Evolutionary conservation across 1,284 basidiomycete genomes (phyloP), one percentile per base, ranked within the genome.

Genomic region (Leucoagaricus sp.): DNA sequence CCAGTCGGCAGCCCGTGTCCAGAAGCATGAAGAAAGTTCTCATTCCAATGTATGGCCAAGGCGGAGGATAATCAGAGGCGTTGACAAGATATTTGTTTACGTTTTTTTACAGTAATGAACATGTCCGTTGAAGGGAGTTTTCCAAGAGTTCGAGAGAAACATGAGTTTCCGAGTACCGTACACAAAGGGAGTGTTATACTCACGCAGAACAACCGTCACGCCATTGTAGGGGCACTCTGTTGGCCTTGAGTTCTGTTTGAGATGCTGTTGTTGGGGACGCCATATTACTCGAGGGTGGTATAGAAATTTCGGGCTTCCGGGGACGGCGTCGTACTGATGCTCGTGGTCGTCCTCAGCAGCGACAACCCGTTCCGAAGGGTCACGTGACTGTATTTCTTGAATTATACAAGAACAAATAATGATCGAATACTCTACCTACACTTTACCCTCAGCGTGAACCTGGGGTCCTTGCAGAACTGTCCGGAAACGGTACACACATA

Each of bases 201-300:
- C 90, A 96, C 94, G 93, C 85, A 64, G 94, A 96, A 74, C 94
- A 97, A 64, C 89, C 84, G 74, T 97, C 94, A 67, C 94, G 81
- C 87, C 91, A 97, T 10, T 82, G 89, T 8, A 96, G 63, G 7
- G 94, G 94, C 23, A 96, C 80, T 60, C 79, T 80, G 59, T 89
- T 80, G 6, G 83, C 81, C 72, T 92, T 91, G 70, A 93, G 81
- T 72, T 96, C 91, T 60, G 84, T 78, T 69, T 94, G 89, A 33
- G 93, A 93, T 50, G 94, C 94, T 53, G 88, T 90, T 40, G 85
- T 85, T 58, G 87, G 78, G 51, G 85, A 81, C 55, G 86, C 75
- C 89, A 91, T 91, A 46, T 5, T 19, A 6, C 17, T 10, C 3
- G 6, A 13, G 25, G 28, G 23, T 2, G 26, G 25, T 21, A 17